Percentiles rank a stretch among this genome's conserved stretches.
These are phyloP conservation scores for Brettanomyces nanus DNA, from an alignment of 805 yeast genomes.

Conservation along the genomic window DNA sequence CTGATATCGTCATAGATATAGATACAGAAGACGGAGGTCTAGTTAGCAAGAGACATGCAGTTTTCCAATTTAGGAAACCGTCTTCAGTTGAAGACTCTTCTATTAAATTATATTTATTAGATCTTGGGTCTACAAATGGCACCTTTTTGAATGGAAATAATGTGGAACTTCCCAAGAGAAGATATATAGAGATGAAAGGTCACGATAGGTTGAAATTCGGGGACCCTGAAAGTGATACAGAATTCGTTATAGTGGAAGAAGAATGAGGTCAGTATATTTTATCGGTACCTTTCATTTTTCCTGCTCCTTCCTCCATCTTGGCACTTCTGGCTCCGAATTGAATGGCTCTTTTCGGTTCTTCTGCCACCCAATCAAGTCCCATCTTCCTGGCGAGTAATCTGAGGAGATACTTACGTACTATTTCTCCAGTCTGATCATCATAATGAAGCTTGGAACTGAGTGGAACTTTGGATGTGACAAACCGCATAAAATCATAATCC, in stretches of 20 bases:
- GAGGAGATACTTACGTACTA: slow-evolving; percentile 44
- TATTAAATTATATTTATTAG: slow-evolving; percentile 17
- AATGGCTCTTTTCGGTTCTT: slow-evolving; percentile 86
- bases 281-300: slow-evolving; percentile 74
- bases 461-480: slow-evolving; percentile 39
- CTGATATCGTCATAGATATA: slow-evolving; percentile 14
- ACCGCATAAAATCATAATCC: slow-evolving; percentile 50
- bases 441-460: slow-evolving; percentile 35
- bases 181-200: slow-evolving; percentile 19
- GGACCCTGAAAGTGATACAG: slow-evolving; percentile 11
- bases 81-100: neutral
- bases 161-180: slow-evolving; percentile 16
- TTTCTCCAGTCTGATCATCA: slow-evolving; percentile 27
- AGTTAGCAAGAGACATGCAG: slow-evolving; percentile 23
- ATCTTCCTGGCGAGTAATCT: slow-evolving; percentile 48
- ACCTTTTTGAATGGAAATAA: slow-evolving; percentile 21
- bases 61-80: slow-evolving; percentile 19
- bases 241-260: slow-evolving; percentile 1
- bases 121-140: slow-evolving; percentile 24
- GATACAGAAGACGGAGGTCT: slow-evolving; percentile 11
- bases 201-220: slow-evolving; percentile 22
- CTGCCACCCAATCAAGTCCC: slow-evolving; percentile 42
- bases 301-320: slow-evolving; percentile 76
- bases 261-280: slow-evolving; percentile 7
- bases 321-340: slow-evolving; percentile 97